Conservation (phyloP, 768 basidiomycete species). For the Chiua virens region DNA sequence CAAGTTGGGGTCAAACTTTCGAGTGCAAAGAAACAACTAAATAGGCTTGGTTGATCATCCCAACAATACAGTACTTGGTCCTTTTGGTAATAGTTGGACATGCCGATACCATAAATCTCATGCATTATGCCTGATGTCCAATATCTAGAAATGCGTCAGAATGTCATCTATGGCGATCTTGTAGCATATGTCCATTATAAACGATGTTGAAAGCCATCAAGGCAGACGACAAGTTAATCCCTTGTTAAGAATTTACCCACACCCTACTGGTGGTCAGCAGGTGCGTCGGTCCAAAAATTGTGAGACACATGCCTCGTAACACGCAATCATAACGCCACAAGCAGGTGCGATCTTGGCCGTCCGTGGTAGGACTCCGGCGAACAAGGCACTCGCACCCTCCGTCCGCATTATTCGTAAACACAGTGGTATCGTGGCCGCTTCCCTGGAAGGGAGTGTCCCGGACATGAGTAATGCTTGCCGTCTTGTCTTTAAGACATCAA, state of each 20-base stretch:
- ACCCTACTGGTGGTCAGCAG: conserved; percentile 42
- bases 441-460: conserved; percentile 37
- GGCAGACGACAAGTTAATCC: conserved; percentile 11
- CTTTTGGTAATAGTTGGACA: conserved; percentile 5
- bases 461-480: conserved; percentile 82
- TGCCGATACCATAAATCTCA: conserved; percentile 23
- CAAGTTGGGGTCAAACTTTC: conserved; percentile 74
- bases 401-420: conserved; percentile 67
- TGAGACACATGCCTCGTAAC: conserved; percentile 70
- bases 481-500: conserved; percentile 95
- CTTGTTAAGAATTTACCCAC: conserved; percentile 52
- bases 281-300: conserved; percentile 2
- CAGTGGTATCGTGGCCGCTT: conserved; percentile 59
- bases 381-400: conserved; percentile 79
- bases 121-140: background rate
- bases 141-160: conserved; percentile 12
- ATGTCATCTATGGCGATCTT: conserved; percentile 17
- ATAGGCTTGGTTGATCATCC: conserved; percentile 58
- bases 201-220: conserved; percentile 11
- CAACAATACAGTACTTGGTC: background rate
- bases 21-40: conserved; percentile 79
- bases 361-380: conserved; percentile 82
- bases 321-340: conserved; percentile 97
- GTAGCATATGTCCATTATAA: conserved; percentile 31
- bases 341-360: conserved; percentile 96